phyloP scores from a whole-genome alignment of 2,329 filamentous ascomycete species.

The Acrocalymma vagum region DNA sequence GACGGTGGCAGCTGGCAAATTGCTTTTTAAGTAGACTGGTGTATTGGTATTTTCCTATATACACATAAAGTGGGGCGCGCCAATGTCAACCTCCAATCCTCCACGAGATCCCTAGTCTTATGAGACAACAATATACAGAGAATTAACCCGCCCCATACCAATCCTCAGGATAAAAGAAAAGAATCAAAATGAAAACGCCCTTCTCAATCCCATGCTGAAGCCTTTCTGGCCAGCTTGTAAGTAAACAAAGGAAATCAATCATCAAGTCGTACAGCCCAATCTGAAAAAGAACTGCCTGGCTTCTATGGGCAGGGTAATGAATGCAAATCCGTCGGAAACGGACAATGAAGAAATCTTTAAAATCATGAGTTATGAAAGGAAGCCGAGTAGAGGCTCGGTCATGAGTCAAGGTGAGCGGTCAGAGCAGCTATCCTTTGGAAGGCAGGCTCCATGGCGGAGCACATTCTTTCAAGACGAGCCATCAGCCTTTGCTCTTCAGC shows the following conservation, averaged over 20 bases:
- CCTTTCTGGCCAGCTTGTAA: slow-evolving; percentile 25
- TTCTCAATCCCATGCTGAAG: slow-evolving; percentile 19
- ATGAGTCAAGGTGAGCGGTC: slow-evolving; percentile 46
- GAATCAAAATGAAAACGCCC: slow-evolving; percentile 16
- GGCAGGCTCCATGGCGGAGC: slow-evolving; percentile 42
- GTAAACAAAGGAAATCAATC: slow-evolving; percentile 41
- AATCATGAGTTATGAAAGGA: slow-evolving; percentile 4
- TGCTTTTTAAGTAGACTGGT: no score
- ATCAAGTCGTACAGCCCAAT: slow-evolving; percentile 37
- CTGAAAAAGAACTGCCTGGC: slow-evolving; percentile 19
- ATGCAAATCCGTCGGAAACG: slow-evolving; percentile 8
- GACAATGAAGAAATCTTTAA: slow-evolving; percentile 9
- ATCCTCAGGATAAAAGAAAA: no score
- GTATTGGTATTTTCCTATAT: no score
- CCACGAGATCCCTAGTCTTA: no score
- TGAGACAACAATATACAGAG: no score
- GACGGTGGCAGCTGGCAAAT: no score
- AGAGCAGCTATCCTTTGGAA: slow-evolving; percentile 43
- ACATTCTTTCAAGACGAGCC: slow-evolving; percentile 44
- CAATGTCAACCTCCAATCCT: no score
- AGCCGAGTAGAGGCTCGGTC: slow-evolving; percentile 9
- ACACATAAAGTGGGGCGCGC: no score
- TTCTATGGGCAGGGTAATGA: slow-evolving; percentile 8
- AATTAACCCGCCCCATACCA: no score
- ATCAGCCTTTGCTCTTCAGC: slow-evolving; percentile 42